Evolutionary conservation across 169 alveolate species (phyloP), one percentile per base, ranked within the genome.

Genomic region (Plasmodium fragile): DNA sequence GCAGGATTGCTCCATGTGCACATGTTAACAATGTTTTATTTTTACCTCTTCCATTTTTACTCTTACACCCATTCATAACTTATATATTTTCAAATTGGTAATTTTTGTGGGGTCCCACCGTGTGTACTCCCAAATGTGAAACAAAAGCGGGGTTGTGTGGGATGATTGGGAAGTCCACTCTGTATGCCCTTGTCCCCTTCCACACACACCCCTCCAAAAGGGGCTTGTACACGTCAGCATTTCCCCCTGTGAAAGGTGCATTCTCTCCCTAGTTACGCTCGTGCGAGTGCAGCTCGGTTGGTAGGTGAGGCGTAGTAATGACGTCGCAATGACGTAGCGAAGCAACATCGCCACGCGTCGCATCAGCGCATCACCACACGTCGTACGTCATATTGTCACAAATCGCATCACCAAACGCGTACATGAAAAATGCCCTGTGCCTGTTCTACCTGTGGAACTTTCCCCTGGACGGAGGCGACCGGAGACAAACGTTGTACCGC

Each of bases 351-450:
- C 59, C 59, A 49, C 7, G 59, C 4, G 59, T 18, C 2, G 22
- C 6, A 22, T 49, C 59, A 45, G 4, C 16, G 0, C 52, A 41
- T 41, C 2, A 4, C 43, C 43, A 36, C 43, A 5, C 52, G 16
- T 0, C n/a, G n/a, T n/a, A n/a, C n/a, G n/a, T n/a, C 18, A 45
- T 7, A 45, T 10, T 0, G 18, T 18, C n/a, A 11, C 11, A 8
- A 3, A 2, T 45, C 18, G 16, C 59, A 16, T 13, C 59, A 11
- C 59, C 59, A 11, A 16, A 49, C 22, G 45, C 25, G 13, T 78
- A 77, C 65, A 87, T 87, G 93, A 87, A 87, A 78, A 78, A 55
- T 43, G 72, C 71, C 28, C 52, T 55, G 16, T 87, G 93, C 65
- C 81, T 87, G 32, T 78, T 87, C 45, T 87, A 52, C 70, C 70